Base-by-base conservation (phyloP, 768 basidiomycete genomes). In the Cystobasidium tubakii region DNA sequence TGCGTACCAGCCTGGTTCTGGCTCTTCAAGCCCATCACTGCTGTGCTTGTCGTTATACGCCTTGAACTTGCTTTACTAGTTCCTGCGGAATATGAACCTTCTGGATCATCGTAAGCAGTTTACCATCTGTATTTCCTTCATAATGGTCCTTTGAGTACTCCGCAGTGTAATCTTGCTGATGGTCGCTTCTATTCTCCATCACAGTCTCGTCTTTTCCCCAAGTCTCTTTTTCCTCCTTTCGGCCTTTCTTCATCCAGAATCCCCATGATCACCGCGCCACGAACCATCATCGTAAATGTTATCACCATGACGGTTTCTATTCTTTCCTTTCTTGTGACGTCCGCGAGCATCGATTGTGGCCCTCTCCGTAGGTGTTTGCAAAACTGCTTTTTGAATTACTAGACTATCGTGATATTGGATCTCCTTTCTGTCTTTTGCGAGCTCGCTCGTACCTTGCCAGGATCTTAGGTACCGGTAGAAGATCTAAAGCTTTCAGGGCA, bases 261-360 rank as follows among this genome's bases (percentile, higher is more conserved):
- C 36, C 1, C 36, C 54, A 6, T 43, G 10, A 23, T 72, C 36
- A 25, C 60, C 70, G 1, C 70, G 19, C 70, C 70, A 72, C 2
- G 55, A 62, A 25, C 70, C 70, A 25, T 72, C 60, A 44, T 72
- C 70, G 36, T 62, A 72, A 7, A 55, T 55, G 13, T 72, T 72
- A 21, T 34, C 70, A 34, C 62, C 70, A 21, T 72, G 23, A 1
- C 70, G 55, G 15, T n/a, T 42, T 36, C 27, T 33, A 2, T n/a
- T 60, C 69, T 42, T 65, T n/a, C 66, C 39, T 42, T 46, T 67
- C 66, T 29, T 39, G 33, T 19, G 25, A 43, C 43, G 31, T n/a
- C n/a, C 21, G 3, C 46, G 12, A 17, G 46, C n/a, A 12, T 50
- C 46, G 21, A 50, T 15, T 50, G n/a, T 15, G 12, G 15, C 46